Evolutionary conservation across 352 stramenopile species (phyloP).

Genomic region (Saprolegnia parasitica): DNA sequence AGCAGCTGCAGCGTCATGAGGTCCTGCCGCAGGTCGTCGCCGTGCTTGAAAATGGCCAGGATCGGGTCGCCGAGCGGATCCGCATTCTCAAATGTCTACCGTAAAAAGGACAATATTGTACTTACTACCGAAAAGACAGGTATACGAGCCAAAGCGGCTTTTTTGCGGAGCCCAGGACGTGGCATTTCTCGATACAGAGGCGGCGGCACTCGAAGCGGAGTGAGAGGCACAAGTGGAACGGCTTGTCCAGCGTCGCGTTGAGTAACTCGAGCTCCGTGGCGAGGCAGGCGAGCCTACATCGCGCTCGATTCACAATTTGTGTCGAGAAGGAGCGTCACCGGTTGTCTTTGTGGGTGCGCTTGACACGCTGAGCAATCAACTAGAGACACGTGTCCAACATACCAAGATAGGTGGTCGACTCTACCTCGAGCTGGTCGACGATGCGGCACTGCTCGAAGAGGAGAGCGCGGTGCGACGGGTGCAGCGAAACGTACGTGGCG

Average conservation of each 20-base stretch:
- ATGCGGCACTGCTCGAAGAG: slow-evolving; percentile 75
- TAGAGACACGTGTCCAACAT: slow-evolving; percentile 57
- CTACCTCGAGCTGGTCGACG: slow-evolving; percentile 82
- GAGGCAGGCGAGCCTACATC: neutral
- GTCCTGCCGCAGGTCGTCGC: slow-evolving; percentile 93
- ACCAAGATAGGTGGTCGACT: slow-evolving; percentile 87
- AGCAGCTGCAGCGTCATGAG: slow-evolving; percentile 91
- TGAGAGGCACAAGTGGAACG: slow-evolving; percentile 74
- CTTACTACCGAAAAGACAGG: too few relatives aligned
- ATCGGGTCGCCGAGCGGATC: slow-evolving; percentile 57
- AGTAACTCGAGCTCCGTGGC: neutral
- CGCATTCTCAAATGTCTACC: slow-evolving; percentile 60
- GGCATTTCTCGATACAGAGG: slow-evolving; percentile 74
- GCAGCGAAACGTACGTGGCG: slow-evolving; percentile 18
- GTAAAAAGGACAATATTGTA: neutral
- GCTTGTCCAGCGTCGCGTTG: slow-evolving; percentile 39
- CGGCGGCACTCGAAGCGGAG: slow-evolving; percentile 36
- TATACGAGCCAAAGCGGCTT: slow-evolving; percentile 72
- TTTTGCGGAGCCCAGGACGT: slow-evolving; percentile 93
- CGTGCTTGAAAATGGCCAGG: slow-evolving; percentile 91
- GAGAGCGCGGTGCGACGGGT: slow-evolving; percentile 48
- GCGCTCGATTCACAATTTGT: slow-evolving; percentile 29
- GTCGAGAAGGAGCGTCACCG: slow-evolving; percentile 63
- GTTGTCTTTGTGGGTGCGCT: slow-evolving; percentile 47
- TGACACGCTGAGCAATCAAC: slow-evolving; percentile 60